Evolutionary conservation across 768 basidiomycete genomes (phyloP).

Genomic region (Lanmaoa rubissima): DNA sequence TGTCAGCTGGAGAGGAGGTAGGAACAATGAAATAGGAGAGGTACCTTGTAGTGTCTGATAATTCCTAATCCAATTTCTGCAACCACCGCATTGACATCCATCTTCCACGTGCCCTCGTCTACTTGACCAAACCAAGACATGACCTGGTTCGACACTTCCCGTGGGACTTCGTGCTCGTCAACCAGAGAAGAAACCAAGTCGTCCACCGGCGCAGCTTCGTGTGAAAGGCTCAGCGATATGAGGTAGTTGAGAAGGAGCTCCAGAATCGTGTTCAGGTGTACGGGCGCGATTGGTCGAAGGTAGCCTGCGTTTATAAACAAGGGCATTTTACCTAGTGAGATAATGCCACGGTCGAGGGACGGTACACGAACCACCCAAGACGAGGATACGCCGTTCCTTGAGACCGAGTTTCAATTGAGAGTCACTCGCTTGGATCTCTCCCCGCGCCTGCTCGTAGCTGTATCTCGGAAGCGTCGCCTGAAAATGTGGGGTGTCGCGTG

Average conservation of each 20-base stretch:
- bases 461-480: slow-evolving; percentile 43
- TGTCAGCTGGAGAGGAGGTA: not conserved
- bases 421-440: slow-evolving; percentile 80
- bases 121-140: slow-evolving; percentile 82
- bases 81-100: slow-evolving; percentile 61
- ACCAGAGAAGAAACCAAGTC: slow-evolving; percentile 59
- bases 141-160: slow-evolving; percentile 61
- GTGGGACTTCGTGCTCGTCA: slow-evolving; percentile 69
- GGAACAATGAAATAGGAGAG: not conserved
- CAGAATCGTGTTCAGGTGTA: slow-evolving; percentile 67
- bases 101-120: slow-evolving; percentile 55
- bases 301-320: slow-evolving; percentile 42
- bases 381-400: slow-evolving; percentile 66
- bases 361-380: slow-evolving; percentile 54
- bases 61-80: slow-evolving; percentile 77
- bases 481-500: not conserved
- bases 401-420: slow-evolving; percentile 65
- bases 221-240: slow-evolving; percentile 57
- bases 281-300: slow-evolving; percentile 69
- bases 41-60: slow-evolving; percentile 59
- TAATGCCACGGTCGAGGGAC: not conserved
- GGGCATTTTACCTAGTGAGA: not conserved
- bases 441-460: slow-evolving; percentile 55
- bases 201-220: slow-evolving; percentile 53
- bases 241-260: slow-evolving; percentile 73